Evolutionary conservation across 2,329 filamentous ascomycete species (phyloP).

Genomic region (Aspergillus sp.): DNA sequence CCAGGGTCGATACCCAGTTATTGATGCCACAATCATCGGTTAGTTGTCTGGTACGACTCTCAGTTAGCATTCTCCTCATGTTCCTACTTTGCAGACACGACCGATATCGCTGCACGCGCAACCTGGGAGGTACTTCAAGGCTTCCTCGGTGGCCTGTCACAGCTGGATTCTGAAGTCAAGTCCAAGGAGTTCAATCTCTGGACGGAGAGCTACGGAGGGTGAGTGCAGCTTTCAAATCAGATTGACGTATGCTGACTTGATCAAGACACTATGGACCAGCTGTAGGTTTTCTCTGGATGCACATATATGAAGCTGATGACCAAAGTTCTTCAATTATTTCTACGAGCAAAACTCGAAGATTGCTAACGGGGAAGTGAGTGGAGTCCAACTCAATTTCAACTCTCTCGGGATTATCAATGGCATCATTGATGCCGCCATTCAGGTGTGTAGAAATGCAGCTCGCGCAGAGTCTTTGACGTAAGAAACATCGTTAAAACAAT

Average conservation of each 20-base stretch:
- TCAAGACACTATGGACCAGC: slow-evolving; percentile 55
- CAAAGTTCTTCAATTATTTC: slow-evolving; percentile 59
- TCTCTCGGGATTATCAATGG: slow-evolving; percentile 59
- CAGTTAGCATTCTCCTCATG: not conserved
- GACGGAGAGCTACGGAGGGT: slow-evolving; percentile 58
- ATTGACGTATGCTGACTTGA: not conserved
- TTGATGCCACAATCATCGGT: slow-evolving; percentile 52
- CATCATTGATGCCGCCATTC: slow-evolving; percentile 57
- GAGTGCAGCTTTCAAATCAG: slow-evolving; percentile 23
- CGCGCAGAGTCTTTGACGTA: not conserved
- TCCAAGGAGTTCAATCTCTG: slow-evolving; percentile 61
- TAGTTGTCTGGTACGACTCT: slow-evolving; percentile 3
- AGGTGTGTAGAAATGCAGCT: slow-evolving; percentile 28
- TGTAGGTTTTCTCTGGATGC: slow-evolving; percentile 21
- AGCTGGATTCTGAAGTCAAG: slow-evolving; percentile 52
- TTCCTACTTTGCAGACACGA: slow-evolving; percentile 48
- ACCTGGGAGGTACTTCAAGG: slow-evolving; percentile 60
- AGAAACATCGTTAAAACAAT: not conserved
- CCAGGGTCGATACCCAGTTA: slow-evolving; percentile 52
- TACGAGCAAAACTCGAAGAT: slow-evolving; percentile 60
- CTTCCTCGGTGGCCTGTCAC: slow-evolving; percentile 53
- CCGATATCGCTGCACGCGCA: slow-evolving; percentile 57
- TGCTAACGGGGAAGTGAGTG: slow-evolving; percentile 50
- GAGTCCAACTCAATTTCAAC: slow-evolving; percentile 56
- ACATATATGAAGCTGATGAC: slow-evolving; percentile 16